Percentiles rank a stretch among this genome's conserved stretches.
These are phyloP conservation scores for Aspergillus terreus DNA, from an alignment of 2,329 filamentous ascomycete genomes.

Conservation along the genomic window DNA sequence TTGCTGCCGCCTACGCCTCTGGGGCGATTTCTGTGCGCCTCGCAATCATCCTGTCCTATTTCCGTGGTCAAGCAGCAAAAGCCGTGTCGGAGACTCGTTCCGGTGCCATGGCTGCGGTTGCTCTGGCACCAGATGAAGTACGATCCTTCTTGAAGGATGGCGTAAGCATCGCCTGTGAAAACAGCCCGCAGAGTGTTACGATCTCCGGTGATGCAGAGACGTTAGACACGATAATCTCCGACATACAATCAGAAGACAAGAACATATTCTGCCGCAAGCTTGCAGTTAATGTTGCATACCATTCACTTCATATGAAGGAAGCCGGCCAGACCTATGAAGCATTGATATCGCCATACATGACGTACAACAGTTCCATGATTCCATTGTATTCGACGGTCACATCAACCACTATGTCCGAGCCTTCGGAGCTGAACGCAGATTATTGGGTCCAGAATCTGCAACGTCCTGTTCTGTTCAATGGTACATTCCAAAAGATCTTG, in stretches of 20 bases:
- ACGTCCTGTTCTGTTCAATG: conserved; percentile 22
- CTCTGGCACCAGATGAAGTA: conserved; percentile 11
- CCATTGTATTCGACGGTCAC: conserved; percentile 17
- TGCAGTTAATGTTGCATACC: conserved; percentile 16
- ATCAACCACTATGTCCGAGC: conserved; percentile 5
- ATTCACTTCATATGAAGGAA: conserved; percentile 18
- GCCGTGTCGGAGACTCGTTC: not conserved
- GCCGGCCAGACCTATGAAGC: conserved; percentile 10
- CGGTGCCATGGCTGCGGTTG: conserved; percentile 23
- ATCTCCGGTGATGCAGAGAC: conserved; percentile 16
- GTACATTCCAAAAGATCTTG: conserved; percentile 7
- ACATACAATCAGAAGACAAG: conserved; percentile 8
- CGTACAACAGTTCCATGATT: conserved; percentile 6
- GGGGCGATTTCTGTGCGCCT: conserved; percentile 15
- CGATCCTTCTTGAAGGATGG: conserved; percentile 10
- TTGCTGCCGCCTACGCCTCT: conserved; percentile 33
- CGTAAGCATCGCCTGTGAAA: conserved; percentile 22
- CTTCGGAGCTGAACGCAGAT: conserved; percentile 8
- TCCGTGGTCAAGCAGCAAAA: conserved; percentile 14
- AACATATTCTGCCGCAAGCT: conserved; percentile 9
- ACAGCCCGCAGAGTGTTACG: conserved; percentile 23
- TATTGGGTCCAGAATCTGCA: conserved; percentile 25
- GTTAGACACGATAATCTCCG: conserved; percentile 4
- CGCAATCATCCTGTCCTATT: conserved; percentile 21
- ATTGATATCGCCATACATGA: conserved; percentile 1